Evolutionary conservation across 345 rosid species (phyloP), one percentile per base, ranked within the genome.

Genomic region (Syzygium grande): DNA sequence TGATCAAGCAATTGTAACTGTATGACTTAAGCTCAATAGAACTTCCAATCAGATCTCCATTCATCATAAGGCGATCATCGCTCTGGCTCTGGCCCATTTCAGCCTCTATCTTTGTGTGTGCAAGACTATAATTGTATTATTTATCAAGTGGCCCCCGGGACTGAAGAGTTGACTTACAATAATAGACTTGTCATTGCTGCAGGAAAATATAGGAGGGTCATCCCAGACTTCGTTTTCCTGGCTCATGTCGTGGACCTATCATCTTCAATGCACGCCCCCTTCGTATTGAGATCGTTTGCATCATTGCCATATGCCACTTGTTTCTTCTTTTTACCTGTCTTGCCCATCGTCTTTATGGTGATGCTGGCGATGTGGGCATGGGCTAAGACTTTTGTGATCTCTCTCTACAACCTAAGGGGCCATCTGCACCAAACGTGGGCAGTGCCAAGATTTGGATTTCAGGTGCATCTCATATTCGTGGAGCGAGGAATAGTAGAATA

Each of bases 151-250:
- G 83, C 83, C 49, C 49, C 49, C 8, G 2, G 49, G 49, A 73
- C 23, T 1, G 4, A 38, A 38, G 83, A 73, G 27, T 73, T 9
- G 38, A 73, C 27, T 38, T 34, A 19, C 10, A 23, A 51, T 21
- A 73, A 83, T 86, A 51, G 53, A 21, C 22, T 41, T 78, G 15
- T 27, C 46, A 38, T 88, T 38, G 46, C 63, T 89, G 89, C 92
- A 96, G 99, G 79, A 43, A 90, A 92, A 55, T 11, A 87, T 4
- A 88, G 88, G 86, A 93, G 92, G 87, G 95, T 90, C 43, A 85
- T 85, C 27, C 96, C 99, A 22, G 98, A 96, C 90, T 98, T 98
- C 30, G 99, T 98, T 87, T 98, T 98, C 95, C 91, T 98, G 56
- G 99, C 98, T 5, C 99, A 98, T 88, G 96, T 91, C 9, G 98